These are phyloP conservation scores for Saturnispora hagleri DNA, from an alignment of 805 yeast species.

Conservation along the genomic window DNA sequence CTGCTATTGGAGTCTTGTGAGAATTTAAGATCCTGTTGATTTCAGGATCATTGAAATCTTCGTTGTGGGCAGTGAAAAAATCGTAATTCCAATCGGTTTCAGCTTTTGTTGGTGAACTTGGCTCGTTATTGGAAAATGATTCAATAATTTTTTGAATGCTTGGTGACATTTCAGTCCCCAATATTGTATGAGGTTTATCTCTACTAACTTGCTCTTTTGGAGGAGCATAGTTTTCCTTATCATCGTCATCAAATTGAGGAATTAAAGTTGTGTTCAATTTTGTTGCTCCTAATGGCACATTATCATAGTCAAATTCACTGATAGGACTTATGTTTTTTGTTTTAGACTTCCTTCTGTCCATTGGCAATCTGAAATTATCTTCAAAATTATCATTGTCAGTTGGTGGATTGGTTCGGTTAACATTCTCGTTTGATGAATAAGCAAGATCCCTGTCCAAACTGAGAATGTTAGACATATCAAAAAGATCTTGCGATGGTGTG, in stretches of 20 bases:
- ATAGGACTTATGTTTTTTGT: not conserved
- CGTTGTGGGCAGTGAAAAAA: slow-evolving; percentile 14
- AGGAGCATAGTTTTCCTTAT: slow-evolving; percentile 23
- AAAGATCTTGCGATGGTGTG: slow-evolving; percentile 2
- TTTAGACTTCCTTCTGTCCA: not conserved
- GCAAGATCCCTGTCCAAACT: slow-evolving; percentile 3
- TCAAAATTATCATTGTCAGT: not conserved
- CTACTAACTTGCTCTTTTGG: not conserved
- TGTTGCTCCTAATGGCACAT: slow-evolving; percentile 36
- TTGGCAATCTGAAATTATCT: not conserved
- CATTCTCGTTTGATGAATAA: not conserved
- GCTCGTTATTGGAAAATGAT: slow-evolving; percentile 22
- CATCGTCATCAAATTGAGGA: slow-evolving; percentile 35
- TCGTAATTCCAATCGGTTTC: slow-evolving; percentile 24
- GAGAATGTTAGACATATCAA: slow-evolving; percentile 6
- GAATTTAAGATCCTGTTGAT: slow-evolving; percentile 17
- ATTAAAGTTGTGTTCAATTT: slow-evolving; percentile 46
- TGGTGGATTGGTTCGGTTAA: not conserved
- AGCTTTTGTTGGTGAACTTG: slow-evolving; percentile 22
- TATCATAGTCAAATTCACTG: slow-evolving; percentile 22
- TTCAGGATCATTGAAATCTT: slow-evolving; percentile 21
- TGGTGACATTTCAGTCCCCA: slow-evolving; percentile 27
- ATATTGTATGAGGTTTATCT: slow-evolving; percentile 13
- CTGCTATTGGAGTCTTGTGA: slow-evolving; percentile 6
- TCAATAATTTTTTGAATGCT: slow-evolving; percentile 27